Percentiles rank a stretch among this genome's conserved stretches.
These are phyloP conservation scores for Fusarium scirpi DNA, from an alignment of 2,329 filamentous ascomycete genomes.

Conservation along the genomic window DNA sequence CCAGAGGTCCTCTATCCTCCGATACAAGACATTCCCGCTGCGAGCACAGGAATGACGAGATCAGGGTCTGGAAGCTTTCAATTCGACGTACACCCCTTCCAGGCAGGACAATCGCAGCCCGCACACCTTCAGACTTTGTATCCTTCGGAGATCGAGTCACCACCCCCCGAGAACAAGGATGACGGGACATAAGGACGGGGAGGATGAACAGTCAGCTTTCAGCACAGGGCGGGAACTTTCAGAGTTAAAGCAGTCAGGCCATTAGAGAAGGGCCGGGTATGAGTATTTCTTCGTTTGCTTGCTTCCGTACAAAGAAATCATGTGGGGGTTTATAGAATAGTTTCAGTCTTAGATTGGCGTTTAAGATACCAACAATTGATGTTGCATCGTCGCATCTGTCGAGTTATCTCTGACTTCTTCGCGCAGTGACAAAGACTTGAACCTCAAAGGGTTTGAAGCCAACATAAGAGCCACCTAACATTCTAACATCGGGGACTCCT, in stretches of 20 bases:
- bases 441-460: too few species aligned
- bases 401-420: neutral
- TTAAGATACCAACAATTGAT: neutral
- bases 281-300: neutral
- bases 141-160: conserved; percentile 32
- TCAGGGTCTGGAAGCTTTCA: conserved; percentile 43
- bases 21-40: conserved; percentile 1
- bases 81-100: conserved; percentile 40
- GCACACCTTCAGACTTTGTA: conserved; percentile 14
- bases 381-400: neutral
- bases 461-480: too few species aligned
- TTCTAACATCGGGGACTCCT: too few species aligned
- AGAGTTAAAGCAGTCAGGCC: neutral
- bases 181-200: neutral
- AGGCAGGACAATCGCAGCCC: conserved; percentile 36
- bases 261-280: neutral
- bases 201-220: neutral
- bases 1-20: conserved; percentile 10
- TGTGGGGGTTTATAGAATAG: neutral
- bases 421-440: too few species aligned
- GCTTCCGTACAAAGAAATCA: neutral
- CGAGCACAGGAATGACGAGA: conserved; percentile 39
- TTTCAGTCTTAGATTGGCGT: neutral
- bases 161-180: conserved; percentile 15
- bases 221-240: neutral